Base-by-base conservation (phyloP, 176 grass and related monocot genomes). In the Otatea glauca region DNA sequence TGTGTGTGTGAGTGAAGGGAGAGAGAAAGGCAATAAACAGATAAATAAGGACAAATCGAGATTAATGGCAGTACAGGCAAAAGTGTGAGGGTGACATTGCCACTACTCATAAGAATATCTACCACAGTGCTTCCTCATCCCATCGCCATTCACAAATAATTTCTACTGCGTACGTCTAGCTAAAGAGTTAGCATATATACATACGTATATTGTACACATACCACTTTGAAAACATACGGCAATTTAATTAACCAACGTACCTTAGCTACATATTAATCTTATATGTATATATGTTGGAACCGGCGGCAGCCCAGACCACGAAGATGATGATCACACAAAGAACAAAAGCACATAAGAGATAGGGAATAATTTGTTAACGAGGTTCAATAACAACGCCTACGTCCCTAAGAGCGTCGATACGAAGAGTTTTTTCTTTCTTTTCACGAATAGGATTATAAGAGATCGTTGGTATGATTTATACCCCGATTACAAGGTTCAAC, bases 61-160 rank as follows among this genome's bases (percentile, higher is more conserved):
- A 87, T 87, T 91, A 87, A 91, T 91, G 75, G 80, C 75, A 84
- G 85, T 91, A 91, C 89, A 91, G 80, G 89, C 42, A 87, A 87
- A 91, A 87, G 85, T 83, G 81, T 91, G 89, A 91, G 89, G 75
- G 85, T 70, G 89, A 91, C 89, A 87, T 80, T 84, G 89, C 81
- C 89, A 91, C 89, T 84, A 87, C 89, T 87, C 89, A 69, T 82
- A 80, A 76, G 89, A 91, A 91, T 84, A 91, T 91, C 89, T 80
- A 80, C 68, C 70, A 87, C 89, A 84, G 89, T 91, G 53, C 62
- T 63, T 50, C 70, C 79, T 83, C 75, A 65, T 63, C 74, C 84
- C 89, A 68, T 84, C 75, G 14, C 75, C 76, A 69, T 80, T 80
- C 75, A 20, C 81, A 37, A 84, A 84, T 38, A 87, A 81, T 87